Evolutionary conservation across 2,329 filamentous ascomycete species (phyloP).

Genomic region (Paraconiothyrium brasiliense): DNA sequence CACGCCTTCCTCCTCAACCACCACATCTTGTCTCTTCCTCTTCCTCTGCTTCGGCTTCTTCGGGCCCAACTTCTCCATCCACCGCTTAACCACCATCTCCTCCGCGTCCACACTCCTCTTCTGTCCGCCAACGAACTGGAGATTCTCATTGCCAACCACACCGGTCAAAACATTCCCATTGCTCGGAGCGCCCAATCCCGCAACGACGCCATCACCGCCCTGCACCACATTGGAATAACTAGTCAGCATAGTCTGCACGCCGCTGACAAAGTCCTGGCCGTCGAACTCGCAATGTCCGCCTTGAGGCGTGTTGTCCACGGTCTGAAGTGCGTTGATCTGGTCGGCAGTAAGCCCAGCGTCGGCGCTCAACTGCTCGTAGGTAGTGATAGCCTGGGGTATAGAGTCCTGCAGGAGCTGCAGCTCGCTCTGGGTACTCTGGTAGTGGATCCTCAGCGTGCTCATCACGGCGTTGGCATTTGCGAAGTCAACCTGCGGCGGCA

Average conservation of each 20-base stretch:
- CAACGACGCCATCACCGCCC: conserved; percentile 61
- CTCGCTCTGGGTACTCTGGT: conserved; percentile 65
- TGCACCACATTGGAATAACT: conserved; percentile 64
- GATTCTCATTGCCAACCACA: conserved; percentile 60
- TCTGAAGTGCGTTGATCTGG: conserved; percentile 63
- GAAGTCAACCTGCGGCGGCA: conserved; percentile 64
- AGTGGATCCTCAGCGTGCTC: conserved; percentile 63
- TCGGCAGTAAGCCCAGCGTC: conserved; percentile 54
- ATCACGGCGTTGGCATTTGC: conserved; percentile 55
- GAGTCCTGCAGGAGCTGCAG: conserved; percentile 59
- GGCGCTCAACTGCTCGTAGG: conserved; percentile 61
- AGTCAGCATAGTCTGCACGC: conserved; percentile 65
- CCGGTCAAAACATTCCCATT: conserved; percentile 59
- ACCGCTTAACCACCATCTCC: conserved; percentile 41
- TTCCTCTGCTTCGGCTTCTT: background rate
- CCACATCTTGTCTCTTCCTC: conserved; percentile 4
- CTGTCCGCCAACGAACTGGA: conserved; percentile 49
- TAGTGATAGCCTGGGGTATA: conserved; percentile 61
- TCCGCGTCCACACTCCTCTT: conserved; percentile 34
- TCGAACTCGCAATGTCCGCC: conserved; percentile 70
- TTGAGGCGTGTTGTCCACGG: conserved; percentile 64
- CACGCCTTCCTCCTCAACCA: conserved; percentile 11
- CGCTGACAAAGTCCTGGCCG: conserved; percentile 62
- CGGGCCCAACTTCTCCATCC: conserved; percentile 24
- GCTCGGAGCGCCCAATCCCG: conserved; percentile 55